A percentile compares a stretch with the other conserved stretches of the same genome.
These are phyloP conservation scores for Gastrolobium villosum DNA, from an alignment of 306 rosid genomes.

Conservation along the genomic window DNA sequence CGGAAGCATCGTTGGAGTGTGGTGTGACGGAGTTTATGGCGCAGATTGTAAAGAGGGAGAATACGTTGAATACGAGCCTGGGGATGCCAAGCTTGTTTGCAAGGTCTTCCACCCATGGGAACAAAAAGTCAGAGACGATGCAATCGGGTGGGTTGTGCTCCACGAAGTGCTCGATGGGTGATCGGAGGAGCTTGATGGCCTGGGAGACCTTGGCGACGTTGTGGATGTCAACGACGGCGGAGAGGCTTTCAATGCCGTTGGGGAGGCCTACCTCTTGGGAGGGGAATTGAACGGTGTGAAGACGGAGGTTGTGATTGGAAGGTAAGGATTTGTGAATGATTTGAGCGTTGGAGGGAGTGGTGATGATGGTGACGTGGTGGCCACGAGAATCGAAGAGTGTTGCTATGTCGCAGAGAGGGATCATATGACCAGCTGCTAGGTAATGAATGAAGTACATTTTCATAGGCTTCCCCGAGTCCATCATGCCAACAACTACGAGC, in stretches of 20 bases:
- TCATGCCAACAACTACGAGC: too few relatives aligned
- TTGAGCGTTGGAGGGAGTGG: constrained; percentile 46
- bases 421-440: constrained; percentile 38
- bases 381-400: constrained; percentile 47
- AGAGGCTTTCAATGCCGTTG: constrained; percentile 4
- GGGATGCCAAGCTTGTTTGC: constrained; percentile 40
- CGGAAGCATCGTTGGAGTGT: neutral
- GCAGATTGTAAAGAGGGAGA: constrained; percentile 38
- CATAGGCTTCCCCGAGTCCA: neutral
- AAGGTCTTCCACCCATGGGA: constrained; percentile 43
- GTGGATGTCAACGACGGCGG: neutral
- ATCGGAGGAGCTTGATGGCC: neutral
- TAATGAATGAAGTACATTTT: constrained; percentile 46
- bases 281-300: constrained; percentile 14
- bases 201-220: neutral
- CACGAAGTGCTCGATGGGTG: neutral
- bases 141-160: constrained; percentile 44
- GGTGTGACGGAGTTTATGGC: neutral
- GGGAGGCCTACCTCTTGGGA: constrained; percentile 44
- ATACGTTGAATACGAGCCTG: constrained; percentile 37
- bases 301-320: neutral
- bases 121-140: constrained; percentile 34
- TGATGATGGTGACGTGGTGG: constrained; percentile 49
- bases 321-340: constrained; percentile 4
- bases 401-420: constrained; percentile 48